Evolutionary conservation across 148 eudicot genomes (phyloP).

Genomic region (Gaultheria prostrata): DNA sequence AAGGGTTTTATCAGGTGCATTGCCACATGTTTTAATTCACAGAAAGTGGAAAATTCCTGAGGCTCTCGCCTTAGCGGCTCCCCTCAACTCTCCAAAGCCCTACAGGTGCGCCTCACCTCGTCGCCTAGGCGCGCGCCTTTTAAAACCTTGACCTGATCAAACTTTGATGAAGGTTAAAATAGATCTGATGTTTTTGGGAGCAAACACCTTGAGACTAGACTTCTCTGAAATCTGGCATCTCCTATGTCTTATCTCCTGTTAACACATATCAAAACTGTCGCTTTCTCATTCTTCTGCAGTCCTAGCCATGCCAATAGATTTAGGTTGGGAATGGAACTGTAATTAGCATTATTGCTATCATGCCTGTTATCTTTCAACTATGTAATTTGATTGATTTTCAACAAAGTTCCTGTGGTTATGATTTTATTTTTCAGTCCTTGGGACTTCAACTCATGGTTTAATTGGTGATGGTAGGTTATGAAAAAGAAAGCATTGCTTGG

Average conservation of each 20-base stretch:
- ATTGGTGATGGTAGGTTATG: conserved; percentile 33
- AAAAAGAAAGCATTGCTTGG: conserved; percentile 40
- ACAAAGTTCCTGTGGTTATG: neutral
- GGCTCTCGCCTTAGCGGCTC: neutral
- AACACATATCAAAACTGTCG: neutral
- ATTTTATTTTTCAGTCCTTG: neutral
- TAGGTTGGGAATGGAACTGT: neutral
- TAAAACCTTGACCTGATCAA: neutral
- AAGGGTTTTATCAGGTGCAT: neutral
- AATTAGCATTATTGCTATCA: neutral
- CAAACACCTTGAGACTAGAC: neutral
- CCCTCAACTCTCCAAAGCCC: neutral
- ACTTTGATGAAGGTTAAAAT: neutral
- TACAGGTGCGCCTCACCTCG: neutral
- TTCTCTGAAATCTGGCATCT: neutral
- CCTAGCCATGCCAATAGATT: neutral
- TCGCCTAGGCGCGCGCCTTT: neutral
- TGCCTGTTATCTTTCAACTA: neutral
- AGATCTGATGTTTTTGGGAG: neutral
- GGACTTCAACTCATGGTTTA: conserved; percentile 21
- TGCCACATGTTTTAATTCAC: neutral
- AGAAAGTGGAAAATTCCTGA: neutral
- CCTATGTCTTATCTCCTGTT: conserved; percentile 4
- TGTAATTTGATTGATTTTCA: neutral
- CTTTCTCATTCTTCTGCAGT: neutral